A percentile compares a stretch with the other conserved stretches of the same genome.
These are phyloP conservation scores for Phytopythium aichiense DNA, from an alignment of 352 stramenopile species.

Conservation along the genomic window DNA sequence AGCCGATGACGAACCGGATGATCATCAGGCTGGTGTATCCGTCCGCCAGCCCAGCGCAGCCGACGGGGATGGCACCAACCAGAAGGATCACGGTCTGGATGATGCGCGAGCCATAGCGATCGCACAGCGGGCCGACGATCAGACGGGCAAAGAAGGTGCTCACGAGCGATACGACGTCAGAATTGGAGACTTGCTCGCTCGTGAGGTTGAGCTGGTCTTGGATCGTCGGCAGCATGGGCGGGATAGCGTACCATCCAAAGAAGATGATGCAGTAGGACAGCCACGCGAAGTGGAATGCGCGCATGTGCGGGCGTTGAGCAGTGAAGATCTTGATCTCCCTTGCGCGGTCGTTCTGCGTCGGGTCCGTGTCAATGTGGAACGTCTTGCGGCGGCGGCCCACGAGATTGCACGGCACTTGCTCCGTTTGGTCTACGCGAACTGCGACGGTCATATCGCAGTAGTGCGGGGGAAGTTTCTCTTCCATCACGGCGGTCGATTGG, in stretches of 20 bases:
- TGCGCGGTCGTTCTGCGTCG: conserved; percentile 23
- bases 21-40: conserved; percentile 62
- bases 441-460: conserved; percentile 3
- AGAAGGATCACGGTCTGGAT: conserved; percentile 71
- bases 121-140: conserved; percentile 86
- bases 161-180: conserved; percentile 83
- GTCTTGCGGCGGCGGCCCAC: background rate
- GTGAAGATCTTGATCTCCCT: conserved; percentile 28
- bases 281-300: conserved; percentile 88
- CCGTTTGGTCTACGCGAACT: background rate
- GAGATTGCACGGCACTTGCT: background rate
- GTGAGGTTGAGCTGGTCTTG: conserved; percentile 74
- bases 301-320: conserved; percentile 10
- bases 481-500: background rate
- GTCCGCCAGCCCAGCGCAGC: conserved; percentile 70
- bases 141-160: conserved; percentile 90
- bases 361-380: conserved; percentile 32
- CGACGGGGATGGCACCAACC: conserved; percentile 72
- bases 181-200: conserved; percentile 83
- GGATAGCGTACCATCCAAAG: conserved; percentile 92
- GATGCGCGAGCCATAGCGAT: conserved; percentile 86
- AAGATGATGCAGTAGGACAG: conserved; percentile 92
- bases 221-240: conserved; percentile 85
- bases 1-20: conserved; percentile 91
- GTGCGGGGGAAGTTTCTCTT: background rate